Evolutionary conservation across 176 grass and related monocot species (phyloP), one percentile per base, ranked within the genome.

Genomic region (Olyra latifolia): DNA sequence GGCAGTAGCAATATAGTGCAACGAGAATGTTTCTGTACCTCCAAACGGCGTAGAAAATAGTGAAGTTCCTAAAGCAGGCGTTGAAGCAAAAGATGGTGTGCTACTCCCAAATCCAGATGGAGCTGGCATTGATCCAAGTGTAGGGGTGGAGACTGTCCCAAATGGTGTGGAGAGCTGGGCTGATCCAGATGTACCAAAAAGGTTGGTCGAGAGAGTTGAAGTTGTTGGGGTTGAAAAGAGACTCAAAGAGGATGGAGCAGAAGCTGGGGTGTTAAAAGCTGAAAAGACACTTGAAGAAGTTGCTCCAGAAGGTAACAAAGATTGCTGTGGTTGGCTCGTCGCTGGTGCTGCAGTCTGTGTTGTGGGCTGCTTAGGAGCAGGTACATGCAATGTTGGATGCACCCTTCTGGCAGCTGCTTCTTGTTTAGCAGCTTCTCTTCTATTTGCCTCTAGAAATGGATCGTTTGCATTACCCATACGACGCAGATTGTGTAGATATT

Each of bases 381-480:
- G 83, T 32, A 99, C 71, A 87, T 99, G 92, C 83, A 99, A 76
- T 56, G 96, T 99, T 57, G 96, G 96, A 84, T 99, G 92, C 25
- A 99, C 88, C 82, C 90, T 94, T 91, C 71, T 89, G 19, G 92
- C 88, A 72, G 96, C 96, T 40, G 84, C 92, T 87, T 95, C 92
- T 91, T 81, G 78, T 71, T 94, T 94, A 84, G 96, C 90, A 35
- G 74, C 82, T 89, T 95, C 96, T 84, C 96, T 90, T 84, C 92
- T 94, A 69, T 86, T 93, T 80, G 96, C 96, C 83, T 99, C 96
- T 61, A 95, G 47, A 91, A 99, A 99, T 69, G 96, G 96, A 91
- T 99, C 84, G 35, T 67, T 89, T n/a, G 86, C 88, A 72, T 88
- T 88, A 53, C 90, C 79, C 23, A 83, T 65, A 6, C 88, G 87